Percentiles rank a stretch among this genome's conserved stretches.
These are phyloP conservation scores for Ophiostoma sp. DNA, from an alignment of 2,329 filamentous ascomycete species.

Conservation along the genomic window DNA sequence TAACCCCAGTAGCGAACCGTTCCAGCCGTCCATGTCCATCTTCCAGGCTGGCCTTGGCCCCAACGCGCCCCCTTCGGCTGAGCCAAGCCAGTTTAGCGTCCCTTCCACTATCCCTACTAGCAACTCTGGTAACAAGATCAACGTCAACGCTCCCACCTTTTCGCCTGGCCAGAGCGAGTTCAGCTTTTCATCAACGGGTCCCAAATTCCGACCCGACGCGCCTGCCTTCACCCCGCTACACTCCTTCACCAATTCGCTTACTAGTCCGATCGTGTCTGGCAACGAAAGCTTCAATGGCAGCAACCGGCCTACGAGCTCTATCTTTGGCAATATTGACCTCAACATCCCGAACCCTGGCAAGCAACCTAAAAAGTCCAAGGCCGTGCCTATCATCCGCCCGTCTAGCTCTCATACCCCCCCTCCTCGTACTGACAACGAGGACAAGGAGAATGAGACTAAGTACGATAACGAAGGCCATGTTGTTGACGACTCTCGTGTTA, in stretches of 20 bases:
- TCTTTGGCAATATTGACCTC: slow-evolving; percentile 66
- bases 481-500: slow-evolving; percentile 64
- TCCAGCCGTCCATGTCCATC: slow-evolving; percentile 42
- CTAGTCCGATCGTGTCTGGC: slow-evolving; percentile 42
- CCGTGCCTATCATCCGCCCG: slow-evolving; percentile 71
- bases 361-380: slow-evolving; percentile 68
- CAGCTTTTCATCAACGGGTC: slow-evolving; percentile 61
- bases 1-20: slow-evolving; percentile 30
- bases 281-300: slow-evolving; percentile 35
- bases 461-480: slow-evolving; percentile 57
- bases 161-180: slow-evolving; percentile 61
- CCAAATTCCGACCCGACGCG: slow-evolving; percentile 69
- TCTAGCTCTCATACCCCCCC: slow-evolving; percentile 41
- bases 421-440: neutral
- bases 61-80: slow-evolving; percentile 34
- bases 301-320: slow-evolving; percentile 40
- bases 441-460: slow-evolving; percentile 29
- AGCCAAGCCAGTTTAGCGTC: slow-evolving; percentile 40
- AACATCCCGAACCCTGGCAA: slow-evolving; percentile 58
- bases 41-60: slow-evolving; percentile 40
- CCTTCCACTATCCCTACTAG: slow-evolving; percentile 40
- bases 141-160: slow-evolving; percentile 65
- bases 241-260: slow-evolving; percentile 43
- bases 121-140: slow-evolving; percentile 51
- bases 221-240: slow-evolving; percentile 65